Conservation (phyloP, 106 monocot species). For the Dendrobium nobile region DNA sequence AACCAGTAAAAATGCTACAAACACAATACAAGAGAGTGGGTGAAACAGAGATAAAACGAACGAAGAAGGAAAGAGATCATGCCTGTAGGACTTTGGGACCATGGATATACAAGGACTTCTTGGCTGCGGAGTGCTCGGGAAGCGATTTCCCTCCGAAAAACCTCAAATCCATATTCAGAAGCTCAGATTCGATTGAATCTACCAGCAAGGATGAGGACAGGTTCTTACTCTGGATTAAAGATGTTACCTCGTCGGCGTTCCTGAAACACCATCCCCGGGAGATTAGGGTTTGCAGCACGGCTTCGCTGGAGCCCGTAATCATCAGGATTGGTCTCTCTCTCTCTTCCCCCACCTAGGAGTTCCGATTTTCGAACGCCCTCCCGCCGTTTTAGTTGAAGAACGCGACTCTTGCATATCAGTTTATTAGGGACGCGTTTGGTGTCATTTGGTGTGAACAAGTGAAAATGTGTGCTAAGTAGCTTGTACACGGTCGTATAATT, state of each 20-base stretch:
- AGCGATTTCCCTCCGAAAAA: conserved; percentile 71
- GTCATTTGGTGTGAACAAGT: too few species aligned
- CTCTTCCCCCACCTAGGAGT: neutral
- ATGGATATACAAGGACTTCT: conserved; percentile 41
- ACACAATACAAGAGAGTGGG: neutral
- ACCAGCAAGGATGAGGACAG: neutral
- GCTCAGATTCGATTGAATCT: conserved; percentile 50
- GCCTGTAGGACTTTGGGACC: conserved; percentile 83
- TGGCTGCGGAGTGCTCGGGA: conserved; percentile 47
- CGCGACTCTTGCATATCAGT: neutral
- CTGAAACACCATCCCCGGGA: conserved; percentile 73
- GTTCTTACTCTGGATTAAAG: conserved; percentile 20
- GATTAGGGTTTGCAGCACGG: conserved; percentile 40
- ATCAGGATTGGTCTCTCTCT: neutral
- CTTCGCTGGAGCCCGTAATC: neutral
- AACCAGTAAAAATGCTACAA: conserved; percentile 3
- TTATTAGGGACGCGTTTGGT: too few species aligned
- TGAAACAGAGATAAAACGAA: neutral
- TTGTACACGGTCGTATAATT: too few species aligned
- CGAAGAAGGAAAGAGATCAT: neutral
- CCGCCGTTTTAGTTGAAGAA: neutral
- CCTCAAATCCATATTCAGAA: conserved; percentile 67
- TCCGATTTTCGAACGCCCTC: neutral
- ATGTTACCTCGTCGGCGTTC: conserved; percentile 26
- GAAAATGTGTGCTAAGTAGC: too few species aligned